phyloP scores from a whole-genome alignment of 1,139 yeast genomes.

The Nakaseomyces glabratus region DNA sequence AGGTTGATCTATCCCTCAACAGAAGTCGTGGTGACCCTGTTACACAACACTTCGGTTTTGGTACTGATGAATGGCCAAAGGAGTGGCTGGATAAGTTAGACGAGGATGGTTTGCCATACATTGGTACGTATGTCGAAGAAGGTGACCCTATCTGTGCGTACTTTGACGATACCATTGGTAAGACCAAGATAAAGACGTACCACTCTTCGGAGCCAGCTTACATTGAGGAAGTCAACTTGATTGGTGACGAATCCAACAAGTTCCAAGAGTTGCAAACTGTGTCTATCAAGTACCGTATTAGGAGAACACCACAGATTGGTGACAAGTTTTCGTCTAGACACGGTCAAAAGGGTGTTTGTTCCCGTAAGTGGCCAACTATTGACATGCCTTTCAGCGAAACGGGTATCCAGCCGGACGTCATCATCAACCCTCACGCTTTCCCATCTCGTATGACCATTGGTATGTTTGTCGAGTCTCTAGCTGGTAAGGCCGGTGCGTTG shows the following conservation, averaged over 20 bases:
- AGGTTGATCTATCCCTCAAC: constrained; percentile 67
- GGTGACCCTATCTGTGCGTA: constrained; percentile 96
- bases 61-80: constrained; percentile 86
- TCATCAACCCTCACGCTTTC: constrained; percentile 98
- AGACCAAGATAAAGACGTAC: constrained; percentile 85
- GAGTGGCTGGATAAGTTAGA: constrained; percentile 83
- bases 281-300: constrained; percentile 82
- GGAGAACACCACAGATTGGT: constrained; percentile 92
- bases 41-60: constrained; percentile 91
- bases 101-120: constrained; percentile 84
- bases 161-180: constrained; percentile 83
- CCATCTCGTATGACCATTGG: constrained; percentile 99
- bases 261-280: constrained; percentile 75
- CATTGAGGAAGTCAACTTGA: constrained; percentile 86
- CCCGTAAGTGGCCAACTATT: constrained; percentile 93
- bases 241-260: constrained; percentile 69
- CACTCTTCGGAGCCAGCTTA: constrained; percentile 93
- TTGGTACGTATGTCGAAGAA: constrained; percentile 82
- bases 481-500: constrained; percentile 97
- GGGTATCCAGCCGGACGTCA: constrained; percentile 95
- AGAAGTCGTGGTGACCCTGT: constrained; percentile 92
- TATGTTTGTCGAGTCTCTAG: constrained; percentile 96
- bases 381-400: constrained; percentile 96
- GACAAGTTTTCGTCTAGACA: constrained; percentile 97
- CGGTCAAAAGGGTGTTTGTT: constrained; percentile 99